Conservation (phyloP, 208 protist species). For the Leishmania tarentolae region DNA sequence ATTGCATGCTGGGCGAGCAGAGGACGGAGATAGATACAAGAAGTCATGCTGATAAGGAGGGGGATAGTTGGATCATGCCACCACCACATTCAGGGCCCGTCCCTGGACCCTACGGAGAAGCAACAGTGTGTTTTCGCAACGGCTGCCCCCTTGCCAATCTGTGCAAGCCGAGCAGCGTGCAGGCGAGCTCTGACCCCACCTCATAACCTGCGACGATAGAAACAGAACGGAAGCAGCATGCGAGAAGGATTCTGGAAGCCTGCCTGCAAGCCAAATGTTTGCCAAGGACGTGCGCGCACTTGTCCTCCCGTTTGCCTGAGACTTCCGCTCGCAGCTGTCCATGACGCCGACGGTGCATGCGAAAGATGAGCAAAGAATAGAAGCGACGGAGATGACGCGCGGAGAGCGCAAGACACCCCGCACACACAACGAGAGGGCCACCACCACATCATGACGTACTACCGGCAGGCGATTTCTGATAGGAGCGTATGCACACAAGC, state of each 20-base stretch:
- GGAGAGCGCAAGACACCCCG: background rate
- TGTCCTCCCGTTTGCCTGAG: no score
- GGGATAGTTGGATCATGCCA: background rate
- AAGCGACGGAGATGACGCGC: background rate
- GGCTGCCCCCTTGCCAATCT: background rate
- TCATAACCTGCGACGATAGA: background rate
- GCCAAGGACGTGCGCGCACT: background rate
- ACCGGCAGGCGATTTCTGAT: background rate
- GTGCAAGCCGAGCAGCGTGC: background rate
- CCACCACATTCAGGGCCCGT: background rate
- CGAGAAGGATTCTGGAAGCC: background rate
- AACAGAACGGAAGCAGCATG: background rate
- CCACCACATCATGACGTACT: background rate
- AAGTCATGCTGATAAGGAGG: background rate
- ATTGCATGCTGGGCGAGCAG: background rate
- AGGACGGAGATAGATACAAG: background rate
- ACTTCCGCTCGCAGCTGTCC: background rate
- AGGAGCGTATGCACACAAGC: background rate
- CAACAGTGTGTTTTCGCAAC: background rate
- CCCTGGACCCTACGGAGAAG: background rate
- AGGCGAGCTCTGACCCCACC: background rate
- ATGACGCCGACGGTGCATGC: background rate
- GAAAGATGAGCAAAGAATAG: background rate
- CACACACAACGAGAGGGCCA: constrained; percentile 6
- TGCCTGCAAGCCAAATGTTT: background rate